Base-by-base conservation (phyloP, 345 rosid genomes). In the Raphanus raphanistrum region DNA sequence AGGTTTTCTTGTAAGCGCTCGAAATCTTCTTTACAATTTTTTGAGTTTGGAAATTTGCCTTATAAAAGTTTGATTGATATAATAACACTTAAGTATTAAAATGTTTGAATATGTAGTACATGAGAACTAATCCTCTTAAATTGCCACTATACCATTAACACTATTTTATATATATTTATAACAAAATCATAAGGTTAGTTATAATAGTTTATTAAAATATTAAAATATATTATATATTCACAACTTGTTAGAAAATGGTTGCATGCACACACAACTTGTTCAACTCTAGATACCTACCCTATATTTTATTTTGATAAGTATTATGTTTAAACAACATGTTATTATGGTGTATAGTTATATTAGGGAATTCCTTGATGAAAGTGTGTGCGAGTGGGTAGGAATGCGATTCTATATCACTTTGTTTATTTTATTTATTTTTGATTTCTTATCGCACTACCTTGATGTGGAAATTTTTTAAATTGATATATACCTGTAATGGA, bases 311-410 rank as follows among this genome's bases (percentile, higher is more conserved):
- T 45, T 48, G 55, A 48, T 45, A 4, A 28, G 31, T 28, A 45
- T 4, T 38, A 45, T 45, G 13, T 45, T 45, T 45, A 45, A 45
- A 45, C 15, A 45, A 11, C 6, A 21, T 21, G 21, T 21, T 21
- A 21, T 21, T 21, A 21, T 21, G 16, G 27, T 36, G 38, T 74
- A 52, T 48, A n/a, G 5, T 13, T 48, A 48, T n/a, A 16, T 15
- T 29, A 36, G 4, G 17, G 66, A 38, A 41, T 68, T 63, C 16
- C 7, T 79, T 79, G 43, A 69, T 41, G 66, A 74, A 74, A 69
- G 75, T 63, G 72, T 74, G 67, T 41, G 67, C 6, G 43, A 79
- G 79, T 79, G 82, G 79, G 76, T 74, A 79, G 82, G 82, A 41
- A 79, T 70, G 66, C 29, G 81, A 78, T 78, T 72, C 81, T 72